Evolutionary conservation across 192 early-diverging fungal species (phyloP).

Genomic region (Thamnidium elegans): DNA sequence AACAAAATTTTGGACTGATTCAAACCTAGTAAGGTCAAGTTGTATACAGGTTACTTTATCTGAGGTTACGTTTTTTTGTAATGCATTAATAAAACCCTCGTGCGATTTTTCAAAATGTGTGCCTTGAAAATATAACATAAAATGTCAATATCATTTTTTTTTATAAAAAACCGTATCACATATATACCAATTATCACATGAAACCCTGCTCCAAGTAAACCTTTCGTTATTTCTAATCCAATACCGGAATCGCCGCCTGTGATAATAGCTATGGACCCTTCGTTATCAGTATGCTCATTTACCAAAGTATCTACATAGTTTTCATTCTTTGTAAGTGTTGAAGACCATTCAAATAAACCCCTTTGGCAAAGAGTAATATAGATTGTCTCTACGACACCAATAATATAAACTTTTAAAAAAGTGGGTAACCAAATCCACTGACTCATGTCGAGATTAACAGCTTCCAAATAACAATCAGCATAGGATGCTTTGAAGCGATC

Average conservation of each 20-base stretch:
- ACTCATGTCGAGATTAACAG: constrained; percentile 16
- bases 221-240: constrained; percentile 9
- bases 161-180: neutral
- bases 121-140: neutral
- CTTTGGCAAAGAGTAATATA: constrained; percentile 8
- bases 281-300: constrained; percentile 1
- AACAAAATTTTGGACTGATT: constrained; percentile 5
- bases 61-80: neutral
- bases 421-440: constrained; percentile 7
- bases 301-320: neutral
- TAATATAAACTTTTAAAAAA: constrained; percentile 12
- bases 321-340: neutral
- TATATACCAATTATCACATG: constrained; percentile 17
- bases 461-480: constrained; percentile 8
- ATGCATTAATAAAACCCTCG: neutral
- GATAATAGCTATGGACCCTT: neutral
- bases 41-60: neutral
- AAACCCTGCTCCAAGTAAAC: constrained; percentile 16
- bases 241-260: constrained; percentile 22
- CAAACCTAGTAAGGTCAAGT: constrained; percentile 7
- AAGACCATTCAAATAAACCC: neutral
- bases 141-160: constrained; percentile 1
- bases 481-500: neutral
- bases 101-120: neutral
- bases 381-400: constrained; percentile 14